Conservation (phyloP, 2,329 filamentous ascomycete genomes). For the Stagonosporopsis cucurbitacearum region DNA sequence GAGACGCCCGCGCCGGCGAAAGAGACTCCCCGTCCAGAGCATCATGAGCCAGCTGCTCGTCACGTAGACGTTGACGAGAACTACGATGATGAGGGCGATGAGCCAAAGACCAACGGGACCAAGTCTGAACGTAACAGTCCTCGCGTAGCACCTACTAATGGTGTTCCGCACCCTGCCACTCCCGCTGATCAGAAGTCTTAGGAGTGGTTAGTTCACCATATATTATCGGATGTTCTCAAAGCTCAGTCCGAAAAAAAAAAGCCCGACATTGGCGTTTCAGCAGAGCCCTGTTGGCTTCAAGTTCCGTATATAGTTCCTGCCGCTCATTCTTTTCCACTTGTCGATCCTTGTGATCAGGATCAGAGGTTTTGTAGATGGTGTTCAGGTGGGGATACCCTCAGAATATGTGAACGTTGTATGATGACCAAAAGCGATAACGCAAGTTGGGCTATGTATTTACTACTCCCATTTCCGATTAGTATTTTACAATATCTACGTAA, state of each 20-base stretch:
- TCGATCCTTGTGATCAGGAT: constrained; percentile 4
- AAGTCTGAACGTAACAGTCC: constrained; percentile 57
- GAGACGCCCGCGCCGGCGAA: constrained; percentile 25
- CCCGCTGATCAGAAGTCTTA: constrained; percentile 48
- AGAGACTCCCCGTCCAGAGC: constrained; percentile 45
- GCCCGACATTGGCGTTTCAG: background rate
- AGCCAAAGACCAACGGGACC: constrained; percentile 65
- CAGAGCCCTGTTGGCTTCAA: background rate
- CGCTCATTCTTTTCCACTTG: constrained; percentile 3
- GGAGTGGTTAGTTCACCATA: background rate
- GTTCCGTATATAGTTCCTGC: constrained; percentile 3
- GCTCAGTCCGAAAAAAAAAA: too few relatives aligned
- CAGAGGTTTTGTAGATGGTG: constrained; percentile 14
- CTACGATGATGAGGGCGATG: constrained; percentile 93
- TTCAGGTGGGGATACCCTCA: constrained; percentile 22
- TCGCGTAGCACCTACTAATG: constrained; percentile 44
- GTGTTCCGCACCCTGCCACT: constrained; percentile 41
- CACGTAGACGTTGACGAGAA: constrained; percentile 98
- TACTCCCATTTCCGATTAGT: background rate
- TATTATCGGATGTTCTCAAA: background rate
- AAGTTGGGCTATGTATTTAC: constrained; percentile 10
- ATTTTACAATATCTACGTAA: constrained; percentile 1
- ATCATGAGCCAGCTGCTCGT: constrained; percentile 82
- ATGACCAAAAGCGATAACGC: constrained; percentile 13
- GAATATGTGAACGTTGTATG: constrained; percentile 14